These are phyloP conservation scores for Pestalotiopsis sp. DNA, from an alignment of 2,329 filamentous ascomycete species.

Conservation along the genomic window DNA sequence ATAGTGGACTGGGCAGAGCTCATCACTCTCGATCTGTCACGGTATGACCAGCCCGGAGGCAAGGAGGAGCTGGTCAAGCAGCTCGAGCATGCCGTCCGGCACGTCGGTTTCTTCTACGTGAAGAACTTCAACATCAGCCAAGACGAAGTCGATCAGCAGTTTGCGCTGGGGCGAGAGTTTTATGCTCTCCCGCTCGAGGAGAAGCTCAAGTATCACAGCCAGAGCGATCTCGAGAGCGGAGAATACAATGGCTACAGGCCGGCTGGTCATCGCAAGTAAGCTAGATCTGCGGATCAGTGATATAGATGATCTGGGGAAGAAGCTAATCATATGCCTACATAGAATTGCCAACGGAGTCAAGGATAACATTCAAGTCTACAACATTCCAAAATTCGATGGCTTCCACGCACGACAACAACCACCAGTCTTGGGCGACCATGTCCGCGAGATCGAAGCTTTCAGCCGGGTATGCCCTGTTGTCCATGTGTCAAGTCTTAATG, in stretches of 20 bases:
- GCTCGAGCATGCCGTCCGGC: conserved; percentile 31
- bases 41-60: conserved; percentile 34
- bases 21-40: conserved; percentile 31
- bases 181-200: conserved; percentile 59
- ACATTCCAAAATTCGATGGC: conserved; percentile 60
- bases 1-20: conserved; percentile 32
- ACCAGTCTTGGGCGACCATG: not conserved
- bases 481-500: too few relatives aligned
- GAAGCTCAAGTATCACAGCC: conserved; percentile 56
- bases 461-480: not conserved
- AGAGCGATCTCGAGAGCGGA: conserved; percentile 46
- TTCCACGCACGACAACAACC: conserved; percentile 45
- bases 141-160: conserved; percentile 59
- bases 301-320: not conserved
- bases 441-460: conserved; percentile 10
- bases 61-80: conserved; percentile 35
- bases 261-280: conserved; percentile 38
- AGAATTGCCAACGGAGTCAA: conserved; percentile 36
- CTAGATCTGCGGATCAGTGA: not conserved
- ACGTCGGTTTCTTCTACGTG: conserved; percentile 59
- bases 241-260: conserved; percentile 61
- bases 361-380: conserved; percentile 63
- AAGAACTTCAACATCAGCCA: conserved; percentile 63
- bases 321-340: not conserved
- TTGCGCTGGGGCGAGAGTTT: conserved; percentile 60